Conservation (phyloP, 345 rosid species). For the Dimocarpus longan region DNA sequence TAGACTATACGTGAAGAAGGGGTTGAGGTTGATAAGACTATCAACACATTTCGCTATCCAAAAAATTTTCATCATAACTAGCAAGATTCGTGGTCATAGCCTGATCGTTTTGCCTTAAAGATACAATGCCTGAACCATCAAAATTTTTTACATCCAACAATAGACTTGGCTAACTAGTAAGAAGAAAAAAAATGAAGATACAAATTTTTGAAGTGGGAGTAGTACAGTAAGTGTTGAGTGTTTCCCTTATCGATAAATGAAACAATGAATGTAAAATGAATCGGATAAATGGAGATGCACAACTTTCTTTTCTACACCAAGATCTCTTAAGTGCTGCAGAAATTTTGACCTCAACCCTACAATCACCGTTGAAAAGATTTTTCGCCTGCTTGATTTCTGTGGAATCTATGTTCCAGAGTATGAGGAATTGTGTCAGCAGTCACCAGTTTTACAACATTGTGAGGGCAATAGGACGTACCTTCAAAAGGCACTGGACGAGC, state of each 20-base stretch:
- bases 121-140: conserved; percentile 17
- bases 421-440: not conserved
- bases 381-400: not conserved
- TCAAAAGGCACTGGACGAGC: not conserved
- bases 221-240: not conserved
- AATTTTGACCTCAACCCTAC: not conserved
- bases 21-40: not conserved
- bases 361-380: not conserved
- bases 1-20: not conserved
- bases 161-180: not conserved
- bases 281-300: conserved; percentile 1
- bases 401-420: not conserved
- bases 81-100: not conserved
- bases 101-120: not conserved
- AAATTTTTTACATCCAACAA: conserved; percentile 19
- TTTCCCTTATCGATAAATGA: not conserved
- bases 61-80: not conserved
- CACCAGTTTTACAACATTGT: conserved; percentile 9
- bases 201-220: not conserved
- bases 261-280: conserved; percentile 16
- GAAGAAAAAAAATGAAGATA: not conserved
- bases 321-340: not conserved
- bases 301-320: not conserved
- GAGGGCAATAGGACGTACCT: conserved; percentile 6
- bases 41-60: not conserved